These are phyloP conservation scores for Pterocarpus santalinus DNA, from an alignment of 306 rosid species.

Conservation along the genomic window DNA sequence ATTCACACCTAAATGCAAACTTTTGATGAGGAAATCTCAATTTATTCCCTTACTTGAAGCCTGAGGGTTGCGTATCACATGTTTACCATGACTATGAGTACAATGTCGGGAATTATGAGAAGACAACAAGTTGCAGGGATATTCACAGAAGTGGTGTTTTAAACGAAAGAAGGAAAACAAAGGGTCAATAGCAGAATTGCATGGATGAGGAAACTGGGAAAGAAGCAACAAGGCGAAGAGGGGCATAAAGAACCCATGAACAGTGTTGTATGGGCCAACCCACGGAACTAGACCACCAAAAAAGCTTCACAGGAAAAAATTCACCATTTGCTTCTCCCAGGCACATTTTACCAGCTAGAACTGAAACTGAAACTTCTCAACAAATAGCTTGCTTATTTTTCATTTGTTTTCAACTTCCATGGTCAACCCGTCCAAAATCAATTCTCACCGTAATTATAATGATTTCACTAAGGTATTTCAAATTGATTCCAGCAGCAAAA, in stretches of 20 bases:
- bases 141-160: not conserved
- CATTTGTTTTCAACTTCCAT: too few species aligned
- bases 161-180: not conserved
- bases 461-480: not conserved
- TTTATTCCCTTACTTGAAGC: constrained; percentile 5
- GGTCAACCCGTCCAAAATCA: not conserved
- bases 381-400: too few species aligned
- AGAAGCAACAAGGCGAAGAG: not conserved
- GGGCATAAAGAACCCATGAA: not conserved
- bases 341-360: too few species aligned
- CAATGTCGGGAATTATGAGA: not conserved
- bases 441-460: not conserved
- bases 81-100: not conserved
- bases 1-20: not conserved
- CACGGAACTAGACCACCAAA: too few species aligned
- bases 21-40: not conserved
- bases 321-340: too few species aligned
- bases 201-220: not conserved
- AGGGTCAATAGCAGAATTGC: not conserved
- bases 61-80: constrained; percentile 2
- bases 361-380: too few species aligned
- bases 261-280: too few species aligned
- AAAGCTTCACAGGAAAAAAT: too few species aligned
- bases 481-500: too few species aligned
- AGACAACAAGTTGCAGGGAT: too few species aligned